Percentiles rank a stretch among this genome's conserved stretches.
phyloP scores from a whole-genome alignment of 2,329 filamentous ascomycete species.

The Cladobotryum protrusum region DNA sequence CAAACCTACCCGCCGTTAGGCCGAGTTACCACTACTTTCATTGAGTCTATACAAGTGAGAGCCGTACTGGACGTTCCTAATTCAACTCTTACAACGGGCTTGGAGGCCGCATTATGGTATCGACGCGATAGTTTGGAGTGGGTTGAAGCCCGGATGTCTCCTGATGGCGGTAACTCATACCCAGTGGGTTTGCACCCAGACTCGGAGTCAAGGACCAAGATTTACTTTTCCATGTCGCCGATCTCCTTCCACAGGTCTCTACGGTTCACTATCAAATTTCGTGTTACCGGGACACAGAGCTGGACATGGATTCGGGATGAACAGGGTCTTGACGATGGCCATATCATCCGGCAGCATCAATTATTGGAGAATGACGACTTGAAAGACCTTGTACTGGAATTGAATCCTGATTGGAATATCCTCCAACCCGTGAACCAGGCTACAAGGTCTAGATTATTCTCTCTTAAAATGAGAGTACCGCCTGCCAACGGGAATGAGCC shows the following conservation, averaged over 20 bases:
- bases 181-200: constrained; percentile 47
- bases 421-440: constrained; percentile 56
- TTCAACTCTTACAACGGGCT: constrained; percentile 48
- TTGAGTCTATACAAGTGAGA: constrained; percentile 49
- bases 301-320: constrained; percentile 70
- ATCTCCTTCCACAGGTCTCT: constrained; percentile 44
- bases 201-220: constrained; percentile 21
- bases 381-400: constrained; percentile 47
- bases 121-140: constrained; percentile 48
- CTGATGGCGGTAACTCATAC: constrained; percentile 16
- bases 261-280: constrained; percentile 67
- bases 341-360: constrained; percentile 42
- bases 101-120: constrained; percentile 74
- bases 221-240: constrained; percentile 49
- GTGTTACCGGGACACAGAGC: constrained; percentile 40
- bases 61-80: constrained; percentile 62
- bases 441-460: constrained; percentile 64
- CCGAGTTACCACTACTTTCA: constrained; percentile 56
- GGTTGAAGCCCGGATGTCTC: constrained; percentile 44
- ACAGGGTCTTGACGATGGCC: constrained; percentile 56
- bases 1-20: constrained; percentile 65
- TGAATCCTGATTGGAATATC: constrained; percentile 52
- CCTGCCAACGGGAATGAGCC: constrained; percentile 54
- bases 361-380: constrained; percentile 35
- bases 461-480: constrained; percentile 51